These are phyloP conservation scores for Chenopodium formosanum DNA, from an alignment of 148 eudicot genomes.

Conservation along the genomic window DNA sequence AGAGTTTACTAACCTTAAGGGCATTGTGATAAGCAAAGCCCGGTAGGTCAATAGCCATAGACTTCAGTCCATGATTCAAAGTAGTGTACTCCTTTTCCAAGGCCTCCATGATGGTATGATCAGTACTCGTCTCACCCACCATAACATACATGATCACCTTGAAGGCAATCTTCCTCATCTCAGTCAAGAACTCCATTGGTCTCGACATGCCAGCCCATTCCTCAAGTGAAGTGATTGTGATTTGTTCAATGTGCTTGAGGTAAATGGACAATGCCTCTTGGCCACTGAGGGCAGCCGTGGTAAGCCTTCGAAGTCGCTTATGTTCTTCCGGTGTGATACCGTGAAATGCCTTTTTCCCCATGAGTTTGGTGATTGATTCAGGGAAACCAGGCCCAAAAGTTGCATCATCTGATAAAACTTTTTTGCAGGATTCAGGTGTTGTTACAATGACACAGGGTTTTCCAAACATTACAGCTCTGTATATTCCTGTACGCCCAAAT, in stretches of 20 bases:
- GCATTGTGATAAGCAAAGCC: constrained; percentile 55
- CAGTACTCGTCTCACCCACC: constrained; percentile 38
- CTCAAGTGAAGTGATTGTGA: constrained; percentile 23
- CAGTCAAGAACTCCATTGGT: constrained; percentile 47
- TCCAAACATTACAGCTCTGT: constrained; percentile 37
- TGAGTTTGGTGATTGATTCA: constrained; percentile 37
- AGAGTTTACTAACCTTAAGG: constrained; percentile 37
- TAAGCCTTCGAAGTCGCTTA: constrained; percentile 37
- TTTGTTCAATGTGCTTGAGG: constrained; percentile 32
- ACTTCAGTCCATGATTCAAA: constrained; percentile 43
- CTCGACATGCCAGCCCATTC: constrained; percentile 30
- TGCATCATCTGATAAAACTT: constrained; percentile 33
- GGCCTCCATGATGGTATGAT: constrained; percentile 35
- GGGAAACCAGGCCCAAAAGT: constrained; percentile 43
- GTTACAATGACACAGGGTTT: constrained; percentile 47
- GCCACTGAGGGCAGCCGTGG: constrained; percentile 38
- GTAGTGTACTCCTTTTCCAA: constrained; percentile 50
- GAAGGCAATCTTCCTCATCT: constrained; percentile 48
- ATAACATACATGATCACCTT: constrained; percentile 49
- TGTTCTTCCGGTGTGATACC: constrained; percentile 38
- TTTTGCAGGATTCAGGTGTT: constrained; percentile 37
- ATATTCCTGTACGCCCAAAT: constrained; percentile 33
- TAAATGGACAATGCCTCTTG: constrained; percentile 40
- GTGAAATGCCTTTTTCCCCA: constrained; percentile 39
- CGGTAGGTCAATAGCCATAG: constrained; percentile 54